phyloP scores from a whole-genome alignment of 345 rosid genomes.

The Eucalyptus paniculata region DNA sequence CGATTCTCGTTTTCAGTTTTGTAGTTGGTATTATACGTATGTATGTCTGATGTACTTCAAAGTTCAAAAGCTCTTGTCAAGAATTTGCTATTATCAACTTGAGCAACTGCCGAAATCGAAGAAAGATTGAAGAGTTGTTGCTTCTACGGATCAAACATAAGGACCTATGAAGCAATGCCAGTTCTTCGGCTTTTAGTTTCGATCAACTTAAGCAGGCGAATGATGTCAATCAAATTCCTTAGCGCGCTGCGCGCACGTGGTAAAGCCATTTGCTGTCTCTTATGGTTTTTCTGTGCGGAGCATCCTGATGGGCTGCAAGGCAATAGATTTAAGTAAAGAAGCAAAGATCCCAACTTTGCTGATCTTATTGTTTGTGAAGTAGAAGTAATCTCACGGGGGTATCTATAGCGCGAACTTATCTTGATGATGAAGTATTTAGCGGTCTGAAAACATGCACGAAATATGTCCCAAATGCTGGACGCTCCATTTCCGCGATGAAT shows the following conservation, averaged over 20 bases:
- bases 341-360: neutral
- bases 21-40: neutral
- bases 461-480: neutral
- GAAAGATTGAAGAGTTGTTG: neutral
- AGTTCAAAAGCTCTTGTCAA: neutral
- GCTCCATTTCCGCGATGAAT: no score
- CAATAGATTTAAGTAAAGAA: neutral
- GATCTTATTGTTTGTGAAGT: neutral
- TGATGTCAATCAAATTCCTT: neutral
- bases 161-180: neutral
- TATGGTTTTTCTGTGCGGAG: neutral
- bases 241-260: neutral
- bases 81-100: neutral
- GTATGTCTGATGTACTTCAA: neutral
- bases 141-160: neutral
- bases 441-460: neutral
- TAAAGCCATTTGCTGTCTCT: neutral
- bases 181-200: neutral
- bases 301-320: neutral
- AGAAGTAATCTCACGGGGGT: neutral
- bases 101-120: neutral
- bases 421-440: neutral
- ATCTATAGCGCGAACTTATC: neutral
- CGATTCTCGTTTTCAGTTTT: neutral
- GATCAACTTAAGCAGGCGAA: neutral